Evolutionary conservation across 2,329 filamentous ascomycete genomes (phyloP).

Genomic region (Aspergillus thermomutatus): DNA sequence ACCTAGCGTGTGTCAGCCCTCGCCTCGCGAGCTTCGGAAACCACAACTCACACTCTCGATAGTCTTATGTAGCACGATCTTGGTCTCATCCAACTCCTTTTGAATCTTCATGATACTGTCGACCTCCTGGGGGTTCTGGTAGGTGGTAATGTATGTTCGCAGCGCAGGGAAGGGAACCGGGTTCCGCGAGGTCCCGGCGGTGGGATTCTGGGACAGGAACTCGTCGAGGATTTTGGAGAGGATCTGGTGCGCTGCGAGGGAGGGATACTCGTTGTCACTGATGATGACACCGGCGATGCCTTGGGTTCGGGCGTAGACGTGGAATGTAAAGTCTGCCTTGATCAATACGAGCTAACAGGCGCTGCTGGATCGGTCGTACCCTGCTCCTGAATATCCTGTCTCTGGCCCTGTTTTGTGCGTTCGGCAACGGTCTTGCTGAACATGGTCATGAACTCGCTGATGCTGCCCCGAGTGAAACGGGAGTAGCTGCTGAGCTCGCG

Average conservation of each 20-base stretch:
- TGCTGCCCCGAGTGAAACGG: slow-evolving; percentile 66
- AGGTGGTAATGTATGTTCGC: slow-evolving; percentile 72
- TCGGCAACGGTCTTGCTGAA: slow-evolving; percentile 87
- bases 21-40: background rate
- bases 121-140: slow-evolving; percentile 83
- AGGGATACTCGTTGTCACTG: slow-evolving; percentile 70
- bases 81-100: slow-evolving; percentile 94
- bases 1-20: slow-evolving; percentile 19
- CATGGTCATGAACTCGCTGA: slow-evolving; percentile 73
- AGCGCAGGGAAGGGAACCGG: slow-evolving; percentile 64
- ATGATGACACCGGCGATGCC: slow-evolving; percentile 75
- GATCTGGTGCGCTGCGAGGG: slow-evolving; percentile 78
- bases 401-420: slow-evolving; percentile 73
- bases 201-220: slow-evolving; percentile 73
- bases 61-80: slow-evolving; percentile 95
- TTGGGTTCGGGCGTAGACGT: slow-evolving; percentile 68
- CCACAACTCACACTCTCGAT: slow-evolving; percentile 58
- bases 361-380: slow-evolving; percentile 19
- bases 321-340: slow-evolving; percentile 51
- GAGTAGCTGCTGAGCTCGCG: slow-evolving; percentile 75
- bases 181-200: slow-evolving; percentile 45
- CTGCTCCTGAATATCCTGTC: slow-evolving; percentile 70
- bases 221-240: slow-evolving; percentile 85
- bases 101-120: slow-evolving; percentile 96
- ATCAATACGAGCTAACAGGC: slow-evolving; percentile 4